Percentiles rank a stretch among this genome's conserved stretches.
Conservation (phyloP, 2,329 filamentous ascomycete species). For the Penicillium brasilianum region DNA sequence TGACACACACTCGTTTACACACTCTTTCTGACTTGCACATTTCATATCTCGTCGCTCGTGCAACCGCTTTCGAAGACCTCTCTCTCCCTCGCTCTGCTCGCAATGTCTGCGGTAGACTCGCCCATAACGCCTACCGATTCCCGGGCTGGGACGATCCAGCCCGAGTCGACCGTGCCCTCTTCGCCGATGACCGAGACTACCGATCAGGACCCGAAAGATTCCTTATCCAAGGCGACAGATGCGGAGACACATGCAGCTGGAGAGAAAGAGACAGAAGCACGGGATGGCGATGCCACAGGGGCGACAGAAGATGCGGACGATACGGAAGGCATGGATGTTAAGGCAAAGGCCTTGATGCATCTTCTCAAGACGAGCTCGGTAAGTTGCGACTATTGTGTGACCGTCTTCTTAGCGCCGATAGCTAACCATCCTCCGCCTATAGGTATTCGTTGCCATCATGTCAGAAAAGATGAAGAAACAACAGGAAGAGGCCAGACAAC, state of each 20-base stretch:
- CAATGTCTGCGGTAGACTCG: slow-evolving; percentile 36
- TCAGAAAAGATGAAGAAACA: slow-evolving; percentile 57
- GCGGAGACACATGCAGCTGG: slow-evolving; percentile 18
- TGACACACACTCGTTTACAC: slow-evolving; percentile 1
- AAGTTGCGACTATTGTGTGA: slow-evolving; percentile 16
- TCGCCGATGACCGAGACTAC: slow-evolving; percentile 33
- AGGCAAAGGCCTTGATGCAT: slow-evolving; percentile 52
- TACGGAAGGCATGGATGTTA: slow-evolving; percentile 49
- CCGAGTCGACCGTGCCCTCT: slow-evolving; percentile 39
- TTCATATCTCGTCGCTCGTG: neutral
- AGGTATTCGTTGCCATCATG: slow-evolving; percentile 57
- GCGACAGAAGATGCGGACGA: slow-evolving; percentile 34
- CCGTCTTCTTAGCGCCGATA: neutral
- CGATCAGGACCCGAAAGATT: slow-evolving; percentile 21
- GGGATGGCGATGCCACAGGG: neutral
- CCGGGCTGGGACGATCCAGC: slow-evolving; percentile 29
- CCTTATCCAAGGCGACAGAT: slow-evolving; percentile 15
- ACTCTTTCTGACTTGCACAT: neutral
- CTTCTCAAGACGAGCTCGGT: slow-evolving; percentile 53
- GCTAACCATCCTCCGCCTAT: slow-evolving; percentile 7
- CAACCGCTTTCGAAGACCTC: neutral
- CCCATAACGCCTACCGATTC: slow-evolving; percentile 37
- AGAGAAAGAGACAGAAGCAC: neutral
- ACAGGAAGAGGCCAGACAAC: slow-evolving; percentile 48
- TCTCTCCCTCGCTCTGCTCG: neutral